A percentile compares a stretch with the other conserved stretches of the same genome.
phyloP scores from a whole-genome alignment of 2,329 filamentous ascomycete genomes.

The Apiospora kogelbergensis region DNA sequence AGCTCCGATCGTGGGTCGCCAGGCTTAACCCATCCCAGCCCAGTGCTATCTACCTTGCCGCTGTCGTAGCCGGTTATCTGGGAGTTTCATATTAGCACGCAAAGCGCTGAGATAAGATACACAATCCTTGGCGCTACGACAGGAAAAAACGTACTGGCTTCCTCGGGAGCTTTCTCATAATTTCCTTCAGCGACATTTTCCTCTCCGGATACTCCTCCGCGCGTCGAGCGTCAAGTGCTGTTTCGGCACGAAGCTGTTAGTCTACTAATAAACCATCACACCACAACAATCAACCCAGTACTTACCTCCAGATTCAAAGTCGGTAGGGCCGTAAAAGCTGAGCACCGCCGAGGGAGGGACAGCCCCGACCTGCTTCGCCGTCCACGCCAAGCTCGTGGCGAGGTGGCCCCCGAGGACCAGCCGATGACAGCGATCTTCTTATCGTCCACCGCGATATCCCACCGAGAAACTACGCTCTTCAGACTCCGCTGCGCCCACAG shows the following conservation, averaged over 20 bases:
- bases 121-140: too few relatives aligned
- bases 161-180: too few relatives aligned
- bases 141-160: too few relatives aligned
- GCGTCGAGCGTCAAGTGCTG: not conserved
- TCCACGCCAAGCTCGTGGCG: conserved; percentile 43
- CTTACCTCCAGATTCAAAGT: not conserved
- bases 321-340: not conserved
- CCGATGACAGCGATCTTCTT: conserved; percentile 39
- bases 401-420: conserved; percentile 49
- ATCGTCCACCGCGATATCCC: conserved; percentile 17
- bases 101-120: not conserved
- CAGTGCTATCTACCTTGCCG: not conserved
- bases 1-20: not conserved
- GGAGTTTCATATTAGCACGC: too few relatives aligned
- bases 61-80: not conserved
- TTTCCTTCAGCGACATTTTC: too few relatives aligned
- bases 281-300: not conserved
- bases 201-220: too few relatives aligned
- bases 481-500: conserved; percentile 38
- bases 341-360: not conserved
- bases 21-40: not conserved
- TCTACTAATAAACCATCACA: too few relatives aligned
- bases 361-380: conserved; percentile 27
- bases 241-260: not conserved
- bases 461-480: conserved; percentile 20